A percentile compares a stretch with the other conserved stretches of the same genome.
Evolutionary conservation across 768 basidiomycete species (phyloP).

Genomic region (Lactifluus echinatus): DNA sequence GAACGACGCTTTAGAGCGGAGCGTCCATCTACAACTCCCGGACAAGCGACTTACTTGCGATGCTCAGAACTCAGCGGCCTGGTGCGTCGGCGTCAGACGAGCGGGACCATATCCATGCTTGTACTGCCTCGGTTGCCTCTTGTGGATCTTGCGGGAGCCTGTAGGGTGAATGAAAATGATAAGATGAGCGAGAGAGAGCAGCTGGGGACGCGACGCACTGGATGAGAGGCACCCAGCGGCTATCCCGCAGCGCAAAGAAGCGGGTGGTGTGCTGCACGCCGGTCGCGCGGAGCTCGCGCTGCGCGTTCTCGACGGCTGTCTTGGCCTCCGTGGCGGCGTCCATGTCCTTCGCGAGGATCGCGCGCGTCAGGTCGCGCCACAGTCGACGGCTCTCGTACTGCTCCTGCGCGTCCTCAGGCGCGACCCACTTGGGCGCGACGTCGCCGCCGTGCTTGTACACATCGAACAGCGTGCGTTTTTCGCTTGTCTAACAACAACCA

Average conservation of each 20-base stretch:
- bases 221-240: conserved; percentile 78
- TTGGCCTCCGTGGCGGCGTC: conserved; percentile 89
- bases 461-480: conserved; percentile 79
- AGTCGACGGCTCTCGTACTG: conserved; percentile 71
- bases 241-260: conserved; percentile 72
- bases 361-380: conserved; percentile 78
- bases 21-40: neutral
- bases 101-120: conserved; percentile 68
- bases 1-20: neutral
- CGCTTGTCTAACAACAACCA: conserved; percentile 60
- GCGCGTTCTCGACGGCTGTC: conserved; percentile 81
- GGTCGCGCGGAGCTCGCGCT: conserved; percentile 68
- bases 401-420: conserved; percentile 81
- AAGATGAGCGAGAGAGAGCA: conserved; percentile 1
- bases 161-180: neutral
- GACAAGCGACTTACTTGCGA: neutral
- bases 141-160: conserved; percentile 68
- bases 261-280: conserved; percentile 62
- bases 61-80: neutral
- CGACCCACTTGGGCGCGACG: conserved; percentile 74
- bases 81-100: neutral
- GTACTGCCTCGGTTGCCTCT: conserved; percentile 55
- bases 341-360: conserved; percentile 86
- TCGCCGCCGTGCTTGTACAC: conserved; percentile 65
- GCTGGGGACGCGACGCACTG: conserved; percentile 42